A percentile compares a stretch with the other conserved stretches of the same genome.
Conservation (phyloP, 306 rosid species). For the barrel medic (Medicago truncatula) region MtrunA17r5.0-ANR NC_053042.1:13805501-13806000, state of each 20-base stretch:
- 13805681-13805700: background rate
- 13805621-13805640: background rate
- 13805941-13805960: too few relatives aligned
- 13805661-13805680: background rate
- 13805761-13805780: too few relatives aligned
- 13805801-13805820: too few relatives aligned
- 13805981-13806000: too few relatives aligned
- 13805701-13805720: slow-evolving; percentile 59
- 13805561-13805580: background rate
- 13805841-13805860: too few relatives aligned
- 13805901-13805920: too few relatives aligned
- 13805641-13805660: background rate
- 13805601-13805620: background rate
- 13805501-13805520: background rate
- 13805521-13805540: background rate
- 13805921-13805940: too few relatives aligned
- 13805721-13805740: slow-evolving; percentile 49
- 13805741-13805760: slow-evolving; percentile 55
- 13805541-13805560: slow-evolving; percentile 17
- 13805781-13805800: too few relatives aligned
- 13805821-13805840: background rate
- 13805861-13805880: too few relatives aligned
- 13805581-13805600: background rate
- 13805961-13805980: too few relatives aligned
- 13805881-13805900: too few relatives aligned